Evolutionary conservation across 345 rosid species (phyloP).

Genomic region (Hibiscus syriacus): DNA sequence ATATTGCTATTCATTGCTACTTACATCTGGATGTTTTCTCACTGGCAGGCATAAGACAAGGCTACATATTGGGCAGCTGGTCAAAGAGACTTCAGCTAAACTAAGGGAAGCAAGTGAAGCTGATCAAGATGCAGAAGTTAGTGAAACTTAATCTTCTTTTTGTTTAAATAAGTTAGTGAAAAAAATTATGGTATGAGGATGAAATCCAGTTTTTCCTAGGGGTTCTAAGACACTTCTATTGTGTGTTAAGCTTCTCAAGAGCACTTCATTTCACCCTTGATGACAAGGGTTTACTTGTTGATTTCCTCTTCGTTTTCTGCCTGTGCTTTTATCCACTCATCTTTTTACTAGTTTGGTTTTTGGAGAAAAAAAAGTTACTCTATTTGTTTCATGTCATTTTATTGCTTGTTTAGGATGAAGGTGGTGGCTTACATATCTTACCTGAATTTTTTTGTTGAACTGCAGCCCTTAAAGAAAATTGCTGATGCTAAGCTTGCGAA

Average conservation of each 20-base stretch:
- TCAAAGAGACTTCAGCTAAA: no score
- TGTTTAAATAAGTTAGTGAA: not conserved
- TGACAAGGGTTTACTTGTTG: not conserved
- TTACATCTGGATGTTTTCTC: not conserved
- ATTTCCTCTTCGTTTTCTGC: not conserved
- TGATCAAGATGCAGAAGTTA: no score
- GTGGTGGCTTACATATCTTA: not conserved
- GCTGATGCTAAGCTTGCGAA: constrained; percentile 73
- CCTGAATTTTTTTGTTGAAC: not conserved
- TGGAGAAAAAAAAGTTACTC: not conserved
- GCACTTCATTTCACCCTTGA: not conserved
- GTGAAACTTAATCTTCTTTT: no score
- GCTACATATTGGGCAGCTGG: no score
- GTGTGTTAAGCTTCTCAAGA: not conserved
- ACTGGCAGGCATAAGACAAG: no score
- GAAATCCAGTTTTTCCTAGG: not conserved
- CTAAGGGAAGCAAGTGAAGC: no score
- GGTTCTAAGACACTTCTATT: not conserved
- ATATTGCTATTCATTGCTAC: not conserved
- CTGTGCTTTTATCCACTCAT: not conserved
- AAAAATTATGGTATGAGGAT: not conserved
- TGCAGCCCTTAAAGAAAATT: constrained; percentile 63
- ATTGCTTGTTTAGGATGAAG: not conserved
- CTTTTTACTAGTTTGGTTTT: not conserved
- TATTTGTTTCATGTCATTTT: not conserved